Evolutionary conservation across 306 rosid species (phyloP), one percentile per base, ranked within the genome.

Genomic region (Rosa multiflora): DNA sequence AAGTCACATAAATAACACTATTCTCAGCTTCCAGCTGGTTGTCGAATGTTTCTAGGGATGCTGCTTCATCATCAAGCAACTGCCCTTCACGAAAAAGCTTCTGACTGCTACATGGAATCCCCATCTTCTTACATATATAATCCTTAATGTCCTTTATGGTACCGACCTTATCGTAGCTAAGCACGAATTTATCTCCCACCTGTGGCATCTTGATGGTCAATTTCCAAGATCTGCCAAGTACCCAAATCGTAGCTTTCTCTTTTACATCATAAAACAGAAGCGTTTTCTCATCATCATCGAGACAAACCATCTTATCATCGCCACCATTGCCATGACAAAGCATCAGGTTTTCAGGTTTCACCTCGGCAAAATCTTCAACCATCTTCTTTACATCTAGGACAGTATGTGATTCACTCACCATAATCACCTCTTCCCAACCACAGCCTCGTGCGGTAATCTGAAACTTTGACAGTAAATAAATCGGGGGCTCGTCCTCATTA

Each of bases 181-280:
- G 39, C 67, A 61, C 1, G 6, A 26, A 10, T 5, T 10, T 61
- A 11, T 61, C 67, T 61, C 39, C 40, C 23, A 61, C 67, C 37
- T 59, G 37, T 59, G 37, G 66, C 37, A 59, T 59, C 67, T 61
- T 61, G 39, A 61, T 61, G 37, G 39, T n/a, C 37, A 69, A 26
- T 44, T 44, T 70, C 56, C 40, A 70, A 70, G 37, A 70, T 11
- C 39, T 44, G 4, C 40, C 40, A 1, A 70, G 32, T 29, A 46
- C 74, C 74, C 56, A 70, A 70, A 46, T 70, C 56, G 39, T 70
- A 11, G 56, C 46, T 70, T 26, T 70, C 74, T 23, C 29, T 14
- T 23, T 70, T 26, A 46, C 39, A 13, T 70, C 39, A 26, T 70
- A 70, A 46, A 46, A 70, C 56, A 15, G 8, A 10, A 70, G 74